Evolutionary conservation across 345 rosid genomes (phyloP).

Genomic region (Lepidium aucheri): DNA sequence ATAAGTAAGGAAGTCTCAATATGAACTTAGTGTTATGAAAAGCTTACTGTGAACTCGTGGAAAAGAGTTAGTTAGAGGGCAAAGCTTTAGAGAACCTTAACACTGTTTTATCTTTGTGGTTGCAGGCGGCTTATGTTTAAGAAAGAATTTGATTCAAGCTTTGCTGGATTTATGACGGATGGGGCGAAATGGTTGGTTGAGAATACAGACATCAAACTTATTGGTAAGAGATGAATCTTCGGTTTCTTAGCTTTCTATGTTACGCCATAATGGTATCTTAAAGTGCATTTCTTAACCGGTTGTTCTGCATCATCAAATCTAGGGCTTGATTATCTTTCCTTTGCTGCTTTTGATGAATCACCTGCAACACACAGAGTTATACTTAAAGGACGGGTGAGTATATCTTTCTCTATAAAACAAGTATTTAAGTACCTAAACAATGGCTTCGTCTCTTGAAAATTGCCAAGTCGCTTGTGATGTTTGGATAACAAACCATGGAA

Average conservation of each 20-base stretch:
- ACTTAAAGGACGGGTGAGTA: slow-evolving; percentile 24
- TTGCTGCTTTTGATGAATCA: slow-evolving; percentile 53
- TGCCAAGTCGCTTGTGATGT: neutral
- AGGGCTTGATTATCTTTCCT: slow-evolving; percentile 80
- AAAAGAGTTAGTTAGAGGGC: neutral
- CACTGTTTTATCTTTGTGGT: neutral
- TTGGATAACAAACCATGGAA: neutral
- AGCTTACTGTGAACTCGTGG: neutral
- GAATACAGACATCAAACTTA: slow-evolving; percentile 78
- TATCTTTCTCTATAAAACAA: neutral
- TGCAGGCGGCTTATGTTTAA: slow-evolving; percentile 80
- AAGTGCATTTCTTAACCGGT: neutral
- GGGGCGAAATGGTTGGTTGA: slow-evolving; percentile 94
- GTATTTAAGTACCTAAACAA: neutral
- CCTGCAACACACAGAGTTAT: slow-evolving; percentile 29
- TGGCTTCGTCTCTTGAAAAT: neutral
- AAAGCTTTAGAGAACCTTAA: neutral
- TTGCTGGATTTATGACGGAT: slow-evolving; percentile 68
- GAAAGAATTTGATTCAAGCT: slow-evolving; percentile 69
- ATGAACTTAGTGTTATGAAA: neutral
- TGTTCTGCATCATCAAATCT: too few relatives aligned
- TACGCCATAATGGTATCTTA: neutral
- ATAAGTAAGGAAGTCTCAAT: slow-evolving; percentile 39
- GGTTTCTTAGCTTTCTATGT: neutral
- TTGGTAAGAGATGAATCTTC: slow-evolving; percentile 35